phyloP scores from a whole-genome alignment of 176 grass and related monocot species.

The Paspalum vaginatum region DNA sequence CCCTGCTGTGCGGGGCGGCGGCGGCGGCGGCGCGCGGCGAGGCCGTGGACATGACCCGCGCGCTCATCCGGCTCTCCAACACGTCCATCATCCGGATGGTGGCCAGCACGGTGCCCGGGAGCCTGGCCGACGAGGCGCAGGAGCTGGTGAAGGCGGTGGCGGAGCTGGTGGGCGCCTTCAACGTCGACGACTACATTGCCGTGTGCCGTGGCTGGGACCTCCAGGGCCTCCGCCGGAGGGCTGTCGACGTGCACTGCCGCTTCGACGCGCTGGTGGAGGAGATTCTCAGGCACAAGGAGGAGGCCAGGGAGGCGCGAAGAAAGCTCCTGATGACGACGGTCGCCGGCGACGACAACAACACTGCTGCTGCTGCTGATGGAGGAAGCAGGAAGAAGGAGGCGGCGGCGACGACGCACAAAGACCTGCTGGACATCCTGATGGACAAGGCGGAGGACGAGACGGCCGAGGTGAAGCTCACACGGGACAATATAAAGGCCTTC shows the following conservation, averaged over 20 bases:
- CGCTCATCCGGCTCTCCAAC: slow-evolving; percentile 60
- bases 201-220: slow-evolving; percentile 59
- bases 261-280: slow-evolving; percentile 73
- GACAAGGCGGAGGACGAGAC: slow-evolving; percentile 51
- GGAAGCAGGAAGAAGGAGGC: neutral
- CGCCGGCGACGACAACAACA: fast-evolving
- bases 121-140: slow-evolving; percentile 49
- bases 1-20: slow-evolving; percentile 21
- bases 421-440: slow-evolving; percentile 73
- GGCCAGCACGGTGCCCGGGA: slow-evolving; percentile 38
- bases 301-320: slow-evolving; percentile 6
- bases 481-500: slow-evolving; percentile 77
- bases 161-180: slow-evolving; percentile 66
- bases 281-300: slow-evolving; percentile 60
- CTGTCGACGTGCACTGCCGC: slow-evolving; percentile 46
- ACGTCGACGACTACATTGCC: slow-evolving; percentile 63
- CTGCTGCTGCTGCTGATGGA: no score
- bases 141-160: slow-evolving; percentile 59
- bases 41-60: slow-evolving; percentile 47
- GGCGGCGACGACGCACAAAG: slow-evolving; percentile 27
- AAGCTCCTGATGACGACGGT: neutral
- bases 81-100: slow-evolving; percentile 61
- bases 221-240: slow-evolving; percentile 64
- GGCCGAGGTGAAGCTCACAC: slow-evolving; percentile 63
- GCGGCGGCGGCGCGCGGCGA: neutral